Percentiles rank a stretch among this genome's conserved stretches.
Conservation (phyloP, 1,139 yeast genomes). For the Nadsonia starkeyi-henricii region DNA sequence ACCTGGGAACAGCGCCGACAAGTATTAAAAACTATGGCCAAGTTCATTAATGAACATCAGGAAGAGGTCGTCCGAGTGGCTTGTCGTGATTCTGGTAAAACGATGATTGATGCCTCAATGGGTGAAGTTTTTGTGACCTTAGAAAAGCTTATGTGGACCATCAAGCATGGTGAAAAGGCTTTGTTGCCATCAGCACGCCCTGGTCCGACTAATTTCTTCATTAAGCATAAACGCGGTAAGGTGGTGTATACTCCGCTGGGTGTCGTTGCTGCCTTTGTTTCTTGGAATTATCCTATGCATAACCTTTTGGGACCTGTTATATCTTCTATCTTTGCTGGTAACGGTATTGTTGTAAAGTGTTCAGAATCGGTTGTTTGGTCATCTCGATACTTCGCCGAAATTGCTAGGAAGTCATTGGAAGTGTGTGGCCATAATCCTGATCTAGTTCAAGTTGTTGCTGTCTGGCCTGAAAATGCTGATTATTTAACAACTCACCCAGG, state of each 20-base stretch:
- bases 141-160: constrained; percentile 83
- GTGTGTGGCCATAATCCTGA: constrained; percentile 67
- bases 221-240: constrained; percentile 80
- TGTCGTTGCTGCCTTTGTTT: constrained; percentile 79
- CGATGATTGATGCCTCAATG: constrained; percentile 89
- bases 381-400: constrained; percentile 55
- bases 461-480: constrained; percentile 78
- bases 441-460: constrained; percentile 63
- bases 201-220: constrained; percentile 72
- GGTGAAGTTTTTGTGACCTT: constrained; percentile 86
- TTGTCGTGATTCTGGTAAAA: constrained; percentile 91
- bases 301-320: constrained; percentile 85
- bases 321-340: constrained; percentile 80
- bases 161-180: constrained; percentile 64
- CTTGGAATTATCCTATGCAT: constrained; percentile 92
- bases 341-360: constrained; percentile 81
- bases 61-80: constrained; percentile 81
- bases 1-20: constrained; percentile 51
- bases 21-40: constrained; percentile 55
- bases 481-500: constrained; percentile 73
- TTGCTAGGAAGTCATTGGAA: constrained; percentile 57
- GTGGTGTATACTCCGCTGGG: constrained; percentile 83
- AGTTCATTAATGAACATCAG: constrained; percentile 67
- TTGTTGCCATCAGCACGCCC: constrained; percentile 64
- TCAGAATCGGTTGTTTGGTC: constrained; percentile 96